Conservation (phyloP, 1,284 basidiomycete genomes). For the Microbotryum saponariae region DNA sequence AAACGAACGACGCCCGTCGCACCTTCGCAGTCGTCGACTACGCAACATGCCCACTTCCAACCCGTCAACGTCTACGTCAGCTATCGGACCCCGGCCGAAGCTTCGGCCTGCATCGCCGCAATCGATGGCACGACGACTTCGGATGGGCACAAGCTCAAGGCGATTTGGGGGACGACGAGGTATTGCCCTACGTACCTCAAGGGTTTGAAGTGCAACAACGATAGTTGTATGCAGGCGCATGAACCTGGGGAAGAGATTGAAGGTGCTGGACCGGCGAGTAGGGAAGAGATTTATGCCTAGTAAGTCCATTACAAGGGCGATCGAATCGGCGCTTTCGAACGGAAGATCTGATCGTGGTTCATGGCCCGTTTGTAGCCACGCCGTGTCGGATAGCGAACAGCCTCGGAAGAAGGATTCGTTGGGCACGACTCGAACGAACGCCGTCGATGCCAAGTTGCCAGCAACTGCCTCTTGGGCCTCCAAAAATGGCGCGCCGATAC, state of each 20-base stretch:
- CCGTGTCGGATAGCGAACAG: constrained; percentile 14
- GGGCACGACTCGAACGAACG: constrained; percentile 2
- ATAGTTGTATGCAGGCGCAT: constrained; percentile 87
- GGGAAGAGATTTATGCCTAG: constrained; percentile 63
- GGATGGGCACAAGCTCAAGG: constrained; percentile 71
- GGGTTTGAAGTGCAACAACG: constrained; percentile 73
- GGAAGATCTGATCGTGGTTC: background rate
- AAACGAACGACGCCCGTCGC: constrained; percentile 59
- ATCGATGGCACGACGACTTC: constrained; percentile 82
- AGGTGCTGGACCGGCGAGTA: constrained; percentile 57
- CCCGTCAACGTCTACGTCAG: constrained; percentile 93
- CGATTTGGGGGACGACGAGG: constrained; percentile 93
- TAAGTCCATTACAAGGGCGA: background rate
- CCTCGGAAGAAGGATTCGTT: constrained; percentile 5
- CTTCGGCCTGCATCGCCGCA: constrained; percentile 81
- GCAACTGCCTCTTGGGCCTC: constrained; percentile 34
- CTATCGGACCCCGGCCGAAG: constrained; percentile 90
- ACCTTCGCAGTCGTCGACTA: constrained; percentile 44
- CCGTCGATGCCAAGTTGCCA: constrained; percentile 21
- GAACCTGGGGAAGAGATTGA: constrained; percentile 99
- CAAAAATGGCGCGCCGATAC: constrained; percentile 21
- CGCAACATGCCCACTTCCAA: constrained; percentile 45
- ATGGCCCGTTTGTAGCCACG: background rate
- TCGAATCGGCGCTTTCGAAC: too few species aligned
- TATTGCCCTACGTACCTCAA: constrained; percentile 96